Evolutionary conservation across 129 eudicot genomes (phyloP).

Genomic region (Apium graveolens): DNA sequence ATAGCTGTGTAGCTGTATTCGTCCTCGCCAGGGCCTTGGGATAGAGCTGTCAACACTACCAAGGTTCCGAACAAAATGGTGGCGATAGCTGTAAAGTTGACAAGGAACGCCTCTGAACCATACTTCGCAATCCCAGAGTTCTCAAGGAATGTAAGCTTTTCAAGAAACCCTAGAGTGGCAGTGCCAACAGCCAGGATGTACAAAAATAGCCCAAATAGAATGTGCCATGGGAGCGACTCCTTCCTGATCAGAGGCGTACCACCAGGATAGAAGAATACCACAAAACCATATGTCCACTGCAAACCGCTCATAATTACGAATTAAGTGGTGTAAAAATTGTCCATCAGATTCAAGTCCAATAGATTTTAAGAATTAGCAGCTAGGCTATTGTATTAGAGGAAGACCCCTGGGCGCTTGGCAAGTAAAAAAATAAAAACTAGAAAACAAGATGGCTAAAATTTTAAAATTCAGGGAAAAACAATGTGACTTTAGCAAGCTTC

Average conservation of each 20-base stretch:
- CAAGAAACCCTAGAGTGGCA: conserved; percentile 77
- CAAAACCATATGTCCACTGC: conserved; percentile 91
- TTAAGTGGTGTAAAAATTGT: background rate
- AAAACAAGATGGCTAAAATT: background rate
- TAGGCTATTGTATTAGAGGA: background rate
- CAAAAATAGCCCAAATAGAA: conserved; percentile 57
- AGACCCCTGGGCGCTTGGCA: background rate
- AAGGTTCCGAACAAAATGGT: conserved; percentile 75
- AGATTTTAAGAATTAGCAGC: background rate
- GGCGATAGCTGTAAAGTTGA: conserved; percentile 86
- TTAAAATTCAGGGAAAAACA: background rate
- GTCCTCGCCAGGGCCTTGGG: conserved; percentile 43
- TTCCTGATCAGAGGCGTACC: conserved; percentile 52
- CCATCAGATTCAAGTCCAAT: no score
- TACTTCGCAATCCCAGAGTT: conserved; percentile 57
- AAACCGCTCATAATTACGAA: background rate
- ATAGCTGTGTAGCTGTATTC: conserved; percentile 62
- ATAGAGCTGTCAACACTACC: conserved; percentile 55
- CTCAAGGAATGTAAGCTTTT: conserved; percentile 87
- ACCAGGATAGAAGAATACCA: conserved; percentile 90
- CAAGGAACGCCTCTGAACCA: conserved; percentile 89
- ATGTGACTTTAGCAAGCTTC: background rate
- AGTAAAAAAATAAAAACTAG: background rate
- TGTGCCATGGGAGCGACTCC: conserved; percentile 92
- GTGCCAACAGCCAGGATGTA: conserved; percentile 71